Base-by-base conservation (phyloP, 495 filamentous ascomycete genomes). In the Mycothermus thermophilus region DNA sequence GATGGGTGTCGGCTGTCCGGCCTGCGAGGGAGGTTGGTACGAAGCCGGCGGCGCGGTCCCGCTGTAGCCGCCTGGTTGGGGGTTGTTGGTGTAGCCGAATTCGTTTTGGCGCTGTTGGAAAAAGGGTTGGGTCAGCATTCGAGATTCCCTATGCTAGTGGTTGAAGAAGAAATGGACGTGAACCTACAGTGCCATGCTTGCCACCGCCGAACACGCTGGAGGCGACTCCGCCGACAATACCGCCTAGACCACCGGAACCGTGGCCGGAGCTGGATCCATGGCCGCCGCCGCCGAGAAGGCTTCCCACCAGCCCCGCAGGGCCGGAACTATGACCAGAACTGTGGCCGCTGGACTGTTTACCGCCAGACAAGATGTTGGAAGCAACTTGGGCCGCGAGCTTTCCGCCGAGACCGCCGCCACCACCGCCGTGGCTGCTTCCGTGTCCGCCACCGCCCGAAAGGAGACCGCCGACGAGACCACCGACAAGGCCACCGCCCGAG, bases 1-100 rank as follows among this genome's bases (percentile, higher is more conserved):
- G 21, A 16, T 28, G 19, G 26, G 14, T 9, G 43, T 23, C 9
- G 47, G 11, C 2, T 43, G 34, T 1, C 43, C 37, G 4, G 48
- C 44, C 28, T 45, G 37, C 19, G 42, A 45, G 10, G 51, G 37
- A n/a, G 44, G 40, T 13, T 53, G 41, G 30, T 50, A 51, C 22
- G 42, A 46, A 20, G 30, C 29, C 5, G 68, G 65, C 22, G 68
- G 68, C 15, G 67, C 59, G 27, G 62, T 57, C 20, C 59, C 67
- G 44, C 40, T 59, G 40, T 74, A 74, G 22, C 51, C 48, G 13
- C 63, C 56, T 24, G 49, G 28, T 21, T 58, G 50, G 7, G 60
- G 61, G 4, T 45, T 32, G 38, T 69, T 66, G 16, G 69, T 70
- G 46, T 74, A 74, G 22, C 69, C 69, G 46, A 57, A 74, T 40